A percentile compares a stretch with the other conserved stretches of the same genome.
phyloP scores from a whole-genome alignment of 2,329 filamentous ascomycete genomes.

The Cladosporium colombiae region DNA sequence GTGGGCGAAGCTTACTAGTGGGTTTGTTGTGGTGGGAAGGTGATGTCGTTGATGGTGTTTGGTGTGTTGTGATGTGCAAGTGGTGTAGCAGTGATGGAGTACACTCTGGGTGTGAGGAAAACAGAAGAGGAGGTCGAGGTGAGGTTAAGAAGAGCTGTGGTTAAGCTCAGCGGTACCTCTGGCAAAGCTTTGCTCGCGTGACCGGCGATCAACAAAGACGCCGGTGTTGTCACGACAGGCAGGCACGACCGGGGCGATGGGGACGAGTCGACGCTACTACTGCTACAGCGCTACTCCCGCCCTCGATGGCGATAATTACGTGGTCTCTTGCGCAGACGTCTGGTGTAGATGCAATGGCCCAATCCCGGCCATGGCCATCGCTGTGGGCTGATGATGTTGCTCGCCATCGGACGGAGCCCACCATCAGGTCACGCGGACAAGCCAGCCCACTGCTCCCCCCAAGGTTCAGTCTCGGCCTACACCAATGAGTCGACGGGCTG shows the following conservation, averaged over 20 bases:
- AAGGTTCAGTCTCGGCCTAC: conserved; percentile 13
- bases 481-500: conserved; percentile 15
- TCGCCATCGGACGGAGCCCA: conserved; percentile 18
- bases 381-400: conserved; percentile 18
- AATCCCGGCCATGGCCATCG: conserved; percentile 12
- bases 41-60: not conserved
- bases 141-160: conserved; percentile 15
- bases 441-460: not conserved
- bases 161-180: conserved; percentile 7
- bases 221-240: conserved; percentile 10
- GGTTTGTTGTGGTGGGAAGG: not conserved
- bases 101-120: not conserved
- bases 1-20: conserved; percentile 13
- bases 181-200: conserved; percentile 18
- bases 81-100: not conserved
- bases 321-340: not conserved
- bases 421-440: conserved; percentile 15
- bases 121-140: conserved; percentile 5
- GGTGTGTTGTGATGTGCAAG: not conserved
- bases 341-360: conserved; percentile 7
- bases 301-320: not conserved
- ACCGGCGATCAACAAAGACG: conserved; percentile 21
- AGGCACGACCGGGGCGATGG: conserved; percentile 5
- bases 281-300: not conserved
- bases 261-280: not conserved